phyloP scores from a whole-genome alignment of 768 basidiomycete genomes.

The Pleurotus ostreatus region DNA sequence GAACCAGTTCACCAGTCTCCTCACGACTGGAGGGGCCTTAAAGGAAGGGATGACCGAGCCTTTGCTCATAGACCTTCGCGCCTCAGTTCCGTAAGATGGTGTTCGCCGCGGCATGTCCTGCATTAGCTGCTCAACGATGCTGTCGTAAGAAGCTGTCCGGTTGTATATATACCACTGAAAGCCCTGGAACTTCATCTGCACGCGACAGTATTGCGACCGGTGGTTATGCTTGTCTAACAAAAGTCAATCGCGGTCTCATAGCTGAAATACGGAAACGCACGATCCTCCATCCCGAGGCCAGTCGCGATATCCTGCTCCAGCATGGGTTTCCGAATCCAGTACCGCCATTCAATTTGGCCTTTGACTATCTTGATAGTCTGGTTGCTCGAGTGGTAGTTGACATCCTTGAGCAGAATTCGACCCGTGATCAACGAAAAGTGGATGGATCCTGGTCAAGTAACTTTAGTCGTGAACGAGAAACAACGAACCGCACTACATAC shows the following conservation, averaged over 20 bases:
- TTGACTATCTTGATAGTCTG: conserved; percentile 83
- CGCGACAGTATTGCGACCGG: conserved; percentile 63
- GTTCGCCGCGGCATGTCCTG: conserved; percentile 30
- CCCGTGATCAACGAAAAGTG: conserved; percentile 89
- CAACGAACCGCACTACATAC: conserved; percentile 30
- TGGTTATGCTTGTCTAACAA: conserved; percentile 29
- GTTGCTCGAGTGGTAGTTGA: conserved; percentile 89
- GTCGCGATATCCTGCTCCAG: conserved; percentile 65
- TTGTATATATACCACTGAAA: conserved; percentile 95
- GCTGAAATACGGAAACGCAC: conserved; percentile 32
- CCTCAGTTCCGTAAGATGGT: conserved; percentile 32
- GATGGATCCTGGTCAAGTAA: conserved; percentile 60
- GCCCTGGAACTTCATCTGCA: conserved; percentile 78
- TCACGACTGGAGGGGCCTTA: conserved; percentile 32
- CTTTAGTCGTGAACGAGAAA: neutral
- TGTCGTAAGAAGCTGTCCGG: conserved; percentile 82
- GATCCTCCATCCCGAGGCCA: conserved; percentile 43
- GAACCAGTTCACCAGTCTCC: conserved; percentile 45
- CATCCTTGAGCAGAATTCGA: conserved; percentile 81
- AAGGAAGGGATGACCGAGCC: conserved; percentile 25
- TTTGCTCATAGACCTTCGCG: conserved; percentile 33
- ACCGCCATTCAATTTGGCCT: conserved; percentile 87
- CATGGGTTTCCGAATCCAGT: conserved; percentile 84
- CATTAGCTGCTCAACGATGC: conserved; percentile 76
- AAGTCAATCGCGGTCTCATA: neutral